Evolutionary conservation across 129 eudicot genomes (phyloP), one percentile per base, ranked within the genome.

Genomic region (Logfia minima): DNA sequence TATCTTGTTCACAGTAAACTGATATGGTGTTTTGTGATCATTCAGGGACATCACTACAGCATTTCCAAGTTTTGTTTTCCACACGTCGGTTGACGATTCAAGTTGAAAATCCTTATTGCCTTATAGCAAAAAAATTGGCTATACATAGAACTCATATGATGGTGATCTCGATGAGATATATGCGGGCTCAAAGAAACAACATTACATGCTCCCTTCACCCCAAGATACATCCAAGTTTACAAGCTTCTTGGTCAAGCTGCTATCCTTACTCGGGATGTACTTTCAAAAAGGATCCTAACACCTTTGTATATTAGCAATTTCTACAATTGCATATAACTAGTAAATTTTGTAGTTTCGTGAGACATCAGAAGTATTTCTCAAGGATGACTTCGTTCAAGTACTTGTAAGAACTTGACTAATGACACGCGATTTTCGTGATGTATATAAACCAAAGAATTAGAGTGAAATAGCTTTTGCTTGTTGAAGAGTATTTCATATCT

Each of bases 21-120:
- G 66, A 73, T 17, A 21, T 16, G 21, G n/a, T 70, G 9, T 75
- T 69, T 70, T 74, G 19, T 77, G 32, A 56, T 78, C 51, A 43
- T 84, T 16, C 89, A 93, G 98, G 91, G 89, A 93, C 79, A 78
- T 93, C 53, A 84, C 90, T 31, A 73, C 93, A 63, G 72, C 75
- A 56, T 93, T 93, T 74, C 98, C 98, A 17, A 91, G 98, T 80
- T 93, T 93, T 81, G 89, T 93, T 68, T 90, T 93, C 82, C 84
- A 90, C 87, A 87, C 97, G 1, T 87, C 85, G 63, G 93, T 87
- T 17, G 96, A 93, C 80, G 93, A 93, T 75, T 61, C 85, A 92
- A 80, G 74, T 66, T 70, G 78, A 70, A 61, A 77, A 60, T 71
- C 55, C 71, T 59, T 32, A 6, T 77, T 19, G 34, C n/a, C 45